phyloP scores from a whole-genome alignment of 768 basidiomycete species.

The Termitomyces titanicus region DNA sequence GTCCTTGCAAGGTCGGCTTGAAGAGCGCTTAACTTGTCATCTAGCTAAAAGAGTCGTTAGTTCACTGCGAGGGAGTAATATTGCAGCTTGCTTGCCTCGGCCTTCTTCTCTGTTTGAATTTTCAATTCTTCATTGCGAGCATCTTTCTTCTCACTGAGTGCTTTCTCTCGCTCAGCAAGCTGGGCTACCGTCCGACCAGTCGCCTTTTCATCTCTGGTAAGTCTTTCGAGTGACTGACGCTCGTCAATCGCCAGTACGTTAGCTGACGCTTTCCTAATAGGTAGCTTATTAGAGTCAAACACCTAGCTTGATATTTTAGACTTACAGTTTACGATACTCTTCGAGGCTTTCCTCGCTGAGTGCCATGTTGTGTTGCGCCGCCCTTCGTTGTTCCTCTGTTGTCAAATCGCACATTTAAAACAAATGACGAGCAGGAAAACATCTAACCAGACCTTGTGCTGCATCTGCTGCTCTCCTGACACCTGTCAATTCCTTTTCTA shows the following conservation, averaged over 20 bases:
- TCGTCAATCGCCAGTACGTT: constrained; percentile 81
- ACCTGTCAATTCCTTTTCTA: constrained; percentile 62
- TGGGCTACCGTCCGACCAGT: constrained; percentile 58
- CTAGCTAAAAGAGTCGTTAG: constrained; percentile 39
- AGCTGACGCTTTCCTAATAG: constrained; percentile 69
- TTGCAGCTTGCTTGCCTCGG: constrained; percentile 43
- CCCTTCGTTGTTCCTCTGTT: constrained; percentile 69
- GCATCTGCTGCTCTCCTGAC: constrained; percentile 69
- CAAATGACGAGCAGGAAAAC: neutral
- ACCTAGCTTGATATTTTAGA: constrained; percentile 1
- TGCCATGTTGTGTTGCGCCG: constrained; percentile 71
- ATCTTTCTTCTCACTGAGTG: constrained; percentile 53
- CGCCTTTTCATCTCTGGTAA: constrained; percentile 82
- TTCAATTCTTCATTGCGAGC: constrained; percentile 54
- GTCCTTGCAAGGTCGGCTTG: constrained; percentile 60
- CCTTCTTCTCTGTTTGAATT: constrained; percentile 45
- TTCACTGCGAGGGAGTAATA: neutral
- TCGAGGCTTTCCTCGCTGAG: constrained; percentile 81
- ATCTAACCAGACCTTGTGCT: constrained; percentile 62
- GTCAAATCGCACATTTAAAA: neutral
- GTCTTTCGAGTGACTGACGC: constrained; percentile 78
- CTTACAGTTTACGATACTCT: constrained; percentile 82
- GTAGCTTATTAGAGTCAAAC: neutral
- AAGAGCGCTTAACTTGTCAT: constrained; percentile 52
- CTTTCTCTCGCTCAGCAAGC: constrained; percentile 66